Evolutionary conservation across 495 filamentous ascomycete genomes (phyloP).

Genomic region (Penicillium ucsense): DNA sequence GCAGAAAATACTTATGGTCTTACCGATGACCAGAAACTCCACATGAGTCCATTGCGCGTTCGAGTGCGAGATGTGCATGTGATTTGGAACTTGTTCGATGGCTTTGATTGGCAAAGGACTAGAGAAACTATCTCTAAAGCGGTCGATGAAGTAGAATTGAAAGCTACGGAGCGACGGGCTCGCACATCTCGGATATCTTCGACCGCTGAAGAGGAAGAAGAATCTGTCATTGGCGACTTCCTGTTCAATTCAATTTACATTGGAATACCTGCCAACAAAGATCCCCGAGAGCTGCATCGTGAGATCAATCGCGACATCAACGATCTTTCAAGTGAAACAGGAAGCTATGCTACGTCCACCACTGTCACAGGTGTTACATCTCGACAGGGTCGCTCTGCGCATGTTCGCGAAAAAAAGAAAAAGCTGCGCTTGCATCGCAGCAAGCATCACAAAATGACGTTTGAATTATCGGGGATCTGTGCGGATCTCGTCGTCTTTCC

Average conservation of each 20-base stretch:
- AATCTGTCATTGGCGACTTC: slow-evolving; percentile 84
- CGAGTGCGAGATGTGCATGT: slow-evolving; percentile 78
- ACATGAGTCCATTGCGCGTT: slow-evolving; percentile 63
- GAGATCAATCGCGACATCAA: slow-evolving; percentile 84
- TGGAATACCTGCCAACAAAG: slow-evolving; percentile 75
- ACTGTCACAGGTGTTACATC: slow-evolving; percentile 51
- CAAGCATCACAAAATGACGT: slow-evolving; percentile 88
- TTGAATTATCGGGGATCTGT: slow-evolving; percentile 81
- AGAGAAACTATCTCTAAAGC: slow-evolving; percentile 77
- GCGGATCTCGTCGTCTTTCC: slow-evolving; percentile 80
- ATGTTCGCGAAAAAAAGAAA: slow-evolving; percentile 41
- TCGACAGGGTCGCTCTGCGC: slow-evolving; percentile 35
- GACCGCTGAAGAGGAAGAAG: slow-evolving; percentile 59
- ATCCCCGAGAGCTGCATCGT: slow-evolving; percentile 66
- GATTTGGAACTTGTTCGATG: slow-evolving; percentile 97
- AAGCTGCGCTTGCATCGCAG: slow-evolving; percentile 71
- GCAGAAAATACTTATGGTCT: slow-evolving; percentile 61
- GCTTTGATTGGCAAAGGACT: slow-evolving; percentile 90
- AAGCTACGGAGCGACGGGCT: slow-evolving; percentile 61
- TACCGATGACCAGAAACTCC: slow-evolving; percentile 50
- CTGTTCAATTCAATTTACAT: slow-evolving; percentile 99
- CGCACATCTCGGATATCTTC: slow-evolving; percentile 37
- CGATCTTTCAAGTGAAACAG: slow-evolving; percentile 79
- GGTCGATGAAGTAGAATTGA: slow-evolving; percentile 74
- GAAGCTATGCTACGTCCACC: slow-evolving; percentile 67